Percentiles rank a stretch among this genome's conserved stretches.
These are phyloP conservation scores for Pterulicium gracile DNA, from an alignment of 1,284 basidiomycete genomes.

Conservation along the genomic window DNA sequence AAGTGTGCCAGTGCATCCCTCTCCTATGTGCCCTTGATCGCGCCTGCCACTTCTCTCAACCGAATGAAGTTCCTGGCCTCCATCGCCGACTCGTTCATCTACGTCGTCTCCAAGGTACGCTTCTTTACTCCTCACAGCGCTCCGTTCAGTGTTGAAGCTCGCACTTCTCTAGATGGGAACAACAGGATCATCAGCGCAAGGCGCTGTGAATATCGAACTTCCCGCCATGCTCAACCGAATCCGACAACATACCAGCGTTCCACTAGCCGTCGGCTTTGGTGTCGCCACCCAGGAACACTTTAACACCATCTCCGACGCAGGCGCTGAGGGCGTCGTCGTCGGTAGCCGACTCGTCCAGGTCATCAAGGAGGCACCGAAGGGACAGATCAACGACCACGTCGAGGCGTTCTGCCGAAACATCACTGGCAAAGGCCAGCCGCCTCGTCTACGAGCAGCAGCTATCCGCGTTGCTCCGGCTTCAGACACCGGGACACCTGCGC, in stretches of 20 bases:
- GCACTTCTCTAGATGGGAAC: slow-evolving; percentile 76
- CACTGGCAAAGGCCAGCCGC: slow-evolving; percentile 44
- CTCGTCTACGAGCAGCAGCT: slow-evolving; percentile 20
- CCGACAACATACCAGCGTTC: slow-evolving; percentile 62
- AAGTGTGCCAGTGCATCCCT: slow-evolving; percentile 68
- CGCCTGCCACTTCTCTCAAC: slow-evolving; percentile 82
- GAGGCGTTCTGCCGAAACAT: slow-evolving; percentile 70
- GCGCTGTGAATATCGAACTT: slow-evolving; percentile 64
- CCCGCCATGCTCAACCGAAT: slow-evolving; percentile 73
- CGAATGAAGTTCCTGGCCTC: slow-evolving; percentile 87
- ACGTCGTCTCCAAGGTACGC: slow-evolving; percentile 83
- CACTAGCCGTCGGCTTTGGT: slow-evolving; percentile 94
- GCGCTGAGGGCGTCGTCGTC: slow-evolving; percentile 92
- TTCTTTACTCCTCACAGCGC: slow-evolving; percentile 1
- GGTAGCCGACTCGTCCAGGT: slow-evolving; percentile 80
- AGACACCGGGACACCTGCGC: slow-evolving; percentile 16
- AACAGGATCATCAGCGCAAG: slow-evolving; percentile 80
- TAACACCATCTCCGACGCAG: slow-evolving; percentile 72
- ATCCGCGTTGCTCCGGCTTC: slow-evolving; percentile 15
- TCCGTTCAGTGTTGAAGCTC: slow-evolving; percentile 2
- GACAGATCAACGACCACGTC: slow-evolving; percentile 47
- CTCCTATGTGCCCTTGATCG: slow-evolving; percentile 95
- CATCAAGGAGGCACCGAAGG: slow-evolving; percentile 57
- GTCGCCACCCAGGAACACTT: slow-evolving; percentile 92
- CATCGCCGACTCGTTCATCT: slow-evolving; percentile 96